Percentiles rank a stretch among this genome's conserved stretches.
Conservation (phyloP, 2,329 filamentous ascomycete genomes). For the Cladosporium phlei region DNA sequence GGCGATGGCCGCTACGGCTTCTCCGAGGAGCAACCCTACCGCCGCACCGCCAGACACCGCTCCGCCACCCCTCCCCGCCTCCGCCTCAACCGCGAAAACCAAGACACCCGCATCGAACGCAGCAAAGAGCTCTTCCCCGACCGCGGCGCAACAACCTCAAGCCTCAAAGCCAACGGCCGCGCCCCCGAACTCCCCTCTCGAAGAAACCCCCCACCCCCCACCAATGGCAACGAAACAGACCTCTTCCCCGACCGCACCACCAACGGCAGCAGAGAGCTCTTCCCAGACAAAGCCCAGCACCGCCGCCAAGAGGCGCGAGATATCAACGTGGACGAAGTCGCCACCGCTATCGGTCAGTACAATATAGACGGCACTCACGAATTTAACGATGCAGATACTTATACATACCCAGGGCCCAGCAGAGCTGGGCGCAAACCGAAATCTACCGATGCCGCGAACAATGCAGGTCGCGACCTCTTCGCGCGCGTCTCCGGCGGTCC, state of each 20-base stretch:
- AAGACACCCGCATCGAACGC: slow-evolving; percentile 22
- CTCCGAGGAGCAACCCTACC: slow-evolving; percentile 45
- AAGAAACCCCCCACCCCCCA: neutral
- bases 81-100: slow-evolving; percentile 20
- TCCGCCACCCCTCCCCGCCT: slow-evolving; percentile 35
- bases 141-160: slow-evolving; percentile 5
- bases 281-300: slow-evolving; percentile 40
- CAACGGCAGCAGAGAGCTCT: slow-evolving; percentile 29
- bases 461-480: slow-evolving; percentile 19
- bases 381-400: slow-evolving; percentile 15
- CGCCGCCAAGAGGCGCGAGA: slow-evolving; percentile 42
- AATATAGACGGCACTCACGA: slow-evolving; percentile 19
- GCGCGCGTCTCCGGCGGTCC: slow-evolving; percentile 18
- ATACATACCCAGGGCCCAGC: slow-evolving; percentile 15
- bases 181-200: too few relatives aligned
- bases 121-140: slow-evolving; percentile 39
- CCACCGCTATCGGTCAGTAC: slow-evolving; percentile 24
- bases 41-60: slow-evolving; percentile 39
- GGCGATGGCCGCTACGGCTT: slow-evolving; percentile 47
- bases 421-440: slow-evolving; percentile 13
- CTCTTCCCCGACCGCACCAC: slow-evolving; percentile 24
- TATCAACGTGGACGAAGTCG: slow-evolving; percentile 23
- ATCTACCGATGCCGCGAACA: slow-evolving; percentile 1
- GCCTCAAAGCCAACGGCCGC: neutral
- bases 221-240: slow-evolving; percentile 15